These are phyloP conservation scores for Rhizopogon vesiculosus DNA, from an alignment of 768 basidiomycete genomes.

Conservation along the genomic window DNA sequence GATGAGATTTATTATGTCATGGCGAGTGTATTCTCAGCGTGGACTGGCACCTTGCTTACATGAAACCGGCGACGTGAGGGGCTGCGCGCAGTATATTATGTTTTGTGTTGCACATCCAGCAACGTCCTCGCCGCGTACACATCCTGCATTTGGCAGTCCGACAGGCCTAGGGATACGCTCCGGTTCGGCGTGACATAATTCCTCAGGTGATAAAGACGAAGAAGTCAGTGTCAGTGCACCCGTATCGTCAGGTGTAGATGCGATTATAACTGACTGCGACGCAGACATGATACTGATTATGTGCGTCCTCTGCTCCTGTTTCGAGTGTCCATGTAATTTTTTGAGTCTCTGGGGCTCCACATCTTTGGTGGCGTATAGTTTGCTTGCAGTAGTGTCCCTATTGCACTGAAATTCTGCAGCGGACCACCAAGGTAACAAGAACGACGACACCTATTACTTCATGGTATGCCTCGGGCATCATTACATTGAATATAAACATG, in stretches of 20 bases:
- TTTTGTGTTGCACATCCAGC: not conserved
- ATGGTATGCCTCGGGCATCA: constrained; percentile 1
- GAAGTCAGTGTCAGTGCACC: not conserved
- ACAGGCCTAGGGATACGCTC: no score
- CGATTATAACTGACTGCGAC: not conserved
- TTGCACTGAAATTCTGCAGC: not conserved
- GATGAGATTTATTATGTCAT: no score
- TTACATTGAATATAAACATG: constrained; percentile 7
- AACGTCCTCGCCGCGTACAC: not conserved
- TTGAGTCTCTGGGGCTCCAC: constrained; percentile 9
- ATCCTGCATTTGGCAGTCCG: no score
- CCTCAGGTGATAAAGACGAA: no score
- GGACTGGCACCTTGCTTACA: no score
- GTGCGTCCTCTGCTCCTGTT: constrained; percentile 7
- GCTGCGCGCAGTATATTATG: no score
- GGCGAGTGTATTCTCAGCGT: no score
- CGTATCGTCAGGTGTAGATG: not conserved
- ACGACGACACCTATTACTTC: not conserved
- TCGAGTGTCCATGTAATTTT: not conserved
- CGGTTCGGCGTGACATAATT: not conserved
- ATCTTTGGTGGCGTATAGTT: constrained; percentile 11
- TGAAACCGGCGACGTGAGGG: no score
- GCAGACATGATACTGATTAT: not conserved
- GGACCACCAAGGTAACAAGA: not conserved
- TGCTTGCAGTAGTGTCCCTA: constrained; percentile 8